Conservation (phyloP, 164 flowering plant genomes). For the Stephania yunnanensis region DNA sequence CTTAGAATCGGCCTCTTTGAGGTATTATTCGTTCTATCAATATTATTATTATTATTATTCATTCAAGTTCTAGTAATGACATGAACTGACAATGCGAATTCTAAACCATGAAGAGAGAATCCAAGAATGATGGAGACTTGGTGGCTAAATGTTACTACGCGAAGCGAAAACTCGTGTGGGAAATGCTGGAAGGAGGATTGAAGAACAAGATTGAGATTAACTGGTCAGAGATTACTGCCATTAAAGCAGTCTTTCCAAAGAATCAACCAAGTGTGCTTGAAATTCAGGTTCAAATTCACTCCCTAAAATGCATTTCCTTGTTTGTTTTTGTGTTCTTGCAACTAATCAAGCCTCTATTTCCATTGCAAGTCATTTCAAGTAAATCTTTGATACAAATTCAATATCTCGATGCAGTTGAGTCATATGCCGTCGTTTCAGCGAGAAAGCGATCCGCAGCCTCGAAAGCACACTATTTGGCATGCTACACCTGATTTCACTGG, state of each 20-base stretch:
- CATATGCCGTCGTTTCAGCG: constrained; percentile 43
- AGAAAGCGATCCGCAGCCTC: constrained; percentile 57
- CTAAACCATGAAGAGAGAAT: constrained; percentile 31
- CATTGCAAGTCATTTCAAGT: neutral
- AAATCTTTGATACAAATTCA: neutral
- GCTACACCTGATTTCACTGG: constrained; percentile 52
- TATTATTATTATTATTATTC: too few relatives aligned
- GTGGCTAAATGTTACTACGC: constrained; percentile 63
- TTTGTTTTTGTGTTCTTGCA: neutral
- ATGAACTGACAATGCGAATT: too few relatives aligned
- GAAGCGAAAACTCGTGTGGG: constrained; percentile 74
- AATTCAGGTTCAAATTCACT: constrained; percentile 21
- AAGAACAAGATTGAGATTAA: constrained; percentile 71
- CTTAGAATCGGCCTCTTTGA: constrained; percentile 60
- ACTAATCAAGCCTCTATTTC: neutral
- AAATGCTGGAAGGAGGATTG: constrained; percentile 46
- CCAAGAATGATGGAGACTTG: constrained; percentile 56
- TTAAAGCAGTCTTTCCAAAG: constrained; percentile 36
- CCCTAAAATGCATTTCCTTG: neutral
- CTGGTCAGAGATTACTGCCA: constrained; percentile 57
- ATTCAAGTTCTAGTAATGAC: too few relatives aligned
- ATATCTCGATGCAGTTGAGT: constrained; percentile 33
- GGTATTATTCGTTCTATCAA: constrained; percentile 26
- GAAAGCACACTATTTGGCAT: constrained; percentile 60
- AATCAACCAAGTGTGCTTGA: constrained; percentile 35